A percentile compares a stretch with the other conserved stretches of the same genome.
phyloP scores from a whole-genome alignment of 2,329 filamentous ascomycete genomes.

The Hypoxylon sp. region DNA sequence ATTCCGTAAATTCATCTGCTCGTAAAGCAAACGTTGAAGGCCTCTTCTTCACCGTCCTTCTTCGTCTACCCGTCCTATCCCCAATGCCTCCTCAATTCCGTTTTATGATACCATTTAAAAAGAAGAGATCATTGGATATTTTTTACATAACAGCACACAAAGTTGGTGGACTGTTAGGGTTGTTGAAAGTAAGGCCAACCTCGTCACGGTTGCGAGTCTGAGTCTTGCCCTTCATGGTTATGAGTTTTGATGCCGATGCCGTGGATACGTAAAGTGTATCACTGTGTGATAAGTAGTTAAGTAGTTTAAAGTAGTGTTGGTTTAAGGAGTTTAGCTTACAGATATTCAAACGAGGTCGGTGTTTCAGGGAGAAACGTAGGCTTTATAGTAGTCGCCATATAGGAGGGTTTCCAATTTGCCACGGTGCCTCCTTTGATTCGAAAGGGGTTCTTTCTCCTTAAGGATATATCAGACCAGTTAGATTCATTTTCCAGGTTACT shows the following conservation, averaged over 20 bases:
- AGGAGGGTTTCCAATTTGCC: not conserved
- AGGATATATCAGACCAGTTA: not conserved
- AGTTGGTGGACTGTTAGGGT: not conserved
- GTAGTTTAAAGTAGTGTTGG: not conserved
- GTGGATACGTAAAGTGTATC: not conserved
- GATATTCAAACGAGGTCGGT: not conserved
- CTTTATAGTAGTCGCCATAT: constrained; percentile 25
- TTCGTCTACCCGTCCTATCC: not conserved
- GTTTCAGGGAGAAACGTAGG: not conserved
- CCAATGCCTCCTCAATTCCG: not conserved
- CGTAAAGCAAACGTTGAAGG: not conserved
- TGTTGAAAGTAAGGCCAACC: constrained; percentile 25
- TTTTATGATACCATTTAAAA: not conserved
- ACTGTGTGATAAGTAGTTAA: not conserved
- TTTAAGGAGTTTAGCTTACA: not conserved
- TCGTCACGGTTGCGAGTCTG: constrained; percentile 32
- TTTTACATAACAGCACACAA: constrained; percentile 41
- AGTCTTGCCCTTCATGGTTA: constrained; percentile 35
- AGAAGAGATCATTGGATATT: not conserved
- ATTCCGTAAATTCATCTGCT: not conserved
- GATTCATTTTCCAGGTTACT: constrained; percentile 15
- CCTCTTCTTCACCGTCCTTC: not conserved
- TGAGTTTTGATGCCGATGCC: not conserved
- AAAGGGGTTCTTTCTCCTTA: constrained; percentile 6
- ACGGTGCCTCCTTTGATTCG: constrained; percentile 6